Base-by-base conservation (phyloP, 2,329 filamentous ascomycete genomes). In the Allantophomopsis lycopodina region DNA sequence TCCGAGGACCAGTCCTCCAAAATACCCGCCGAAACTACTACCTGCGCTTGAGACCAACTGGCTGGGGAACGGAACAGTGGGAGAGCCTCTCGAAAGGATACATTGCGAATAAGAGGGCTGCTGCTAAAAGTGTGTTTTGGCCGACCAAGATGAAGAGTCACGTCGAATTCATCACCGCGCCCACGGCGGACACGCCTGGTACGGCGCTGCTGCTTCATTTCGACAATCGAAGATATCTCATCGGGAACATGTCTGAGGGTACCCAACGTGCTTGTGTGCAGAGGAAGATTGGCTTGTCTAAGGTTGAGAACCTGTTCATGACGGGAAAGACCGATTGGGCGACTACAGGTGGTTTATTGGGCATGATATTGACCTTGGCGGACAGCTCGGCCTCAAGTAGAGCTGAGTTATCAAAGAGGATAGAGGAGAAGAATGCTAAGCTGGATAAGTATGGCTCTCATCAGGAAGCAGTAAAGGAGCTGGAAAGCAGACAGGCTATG, bases 101-200 rank as follows among this genome's bases (percentile, higher is more conserved):
- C 3, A 3, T 28, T 28, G 23, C 23, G 7, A 12, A 28, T 4
- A 28, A 12, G 8, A 28, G 11, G 23, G 23, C 23, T 12, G 23
- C 23, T 28, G 3, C 10, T 8, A 10, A 10, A 28, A 28, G 23
- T 28, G 23, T 3, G 5, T 3, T 10, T 12, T 10, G 4, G 4
- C 7, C 4, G 12, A 34, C 5, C 14, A 56, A 46, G 28, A 94
- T 94, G 88, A 70, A 78, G 50, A 80, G 71, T 55, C 76, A 67
- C 51, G 67, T 88, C 41, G 79, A 93, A 57, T 63, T 96, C 50
- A 59, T 89, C 45, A 82, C 79, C 14, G 83, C 82, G 43, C 89
- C 89, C 12, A 91, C 89, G 48, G 81, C 80, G 43, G 91, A 98
- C 60, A 94, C 87, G 15, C 74, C 79, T 1, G 89, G 89, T 40